These are phyloP conservation scores for Vigna unguiculata DNA, from an alignment of 306 rosid genomes.

Conservation along the genomic window DNA sequence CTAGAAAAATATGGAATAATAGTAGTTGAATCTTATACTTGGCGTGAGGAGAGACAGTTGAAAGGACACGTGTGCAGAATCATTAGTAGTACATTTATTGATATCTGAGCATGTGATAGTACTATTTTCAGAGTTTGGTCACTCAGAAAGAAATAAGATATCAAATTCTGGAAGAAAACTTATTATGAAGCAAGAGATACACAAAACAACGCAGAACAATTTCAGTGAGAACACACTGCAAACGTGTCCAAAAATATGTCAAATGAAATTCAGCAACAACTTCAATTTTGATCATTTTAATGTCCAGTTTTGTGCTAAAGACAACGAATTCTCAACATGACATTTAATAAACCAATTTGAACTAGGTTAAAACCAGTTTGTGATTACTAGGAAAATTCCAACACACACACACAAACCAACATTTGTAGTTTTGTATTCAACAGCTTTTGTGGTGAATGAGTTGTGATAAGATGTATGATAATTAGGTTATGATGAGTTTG, in stretches of 20 bases:
- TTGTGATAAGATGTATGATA: background rate
- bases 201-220: conserved; percentile 4
- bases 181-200: conserved; percentile 30
- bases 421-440: background rate
- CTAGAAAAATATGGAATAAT: background rate
- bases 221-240: conserved; percentile 15
- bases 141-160: background rate
- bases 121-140: background rate
- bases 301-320: too few species aligned
- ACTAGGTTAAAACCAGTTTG: background rate
- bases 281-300: too few species aligned
- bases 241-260: background rate
- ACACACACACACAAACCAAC: background rate
- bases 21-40: background rate
- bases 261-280: too few species aligned
- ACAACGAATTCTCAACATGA: too few species aligned
- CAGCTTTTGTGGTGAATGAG: background rate
- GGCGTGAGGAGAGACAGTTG: background rate
- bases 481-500: background rate
- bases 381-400: background rate
- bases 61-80: conserved; percentile 23
- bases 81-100: background rate
- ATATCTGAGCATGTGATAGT: conserved; percentile 13
- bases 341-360: too few species aligned
- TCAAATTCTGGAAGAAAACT: conserved; percentile 13